phyloP scores from a whole-genome alignment of 768 basidiomycete species.

The Cantharellus cinnabarinus region DNA sequence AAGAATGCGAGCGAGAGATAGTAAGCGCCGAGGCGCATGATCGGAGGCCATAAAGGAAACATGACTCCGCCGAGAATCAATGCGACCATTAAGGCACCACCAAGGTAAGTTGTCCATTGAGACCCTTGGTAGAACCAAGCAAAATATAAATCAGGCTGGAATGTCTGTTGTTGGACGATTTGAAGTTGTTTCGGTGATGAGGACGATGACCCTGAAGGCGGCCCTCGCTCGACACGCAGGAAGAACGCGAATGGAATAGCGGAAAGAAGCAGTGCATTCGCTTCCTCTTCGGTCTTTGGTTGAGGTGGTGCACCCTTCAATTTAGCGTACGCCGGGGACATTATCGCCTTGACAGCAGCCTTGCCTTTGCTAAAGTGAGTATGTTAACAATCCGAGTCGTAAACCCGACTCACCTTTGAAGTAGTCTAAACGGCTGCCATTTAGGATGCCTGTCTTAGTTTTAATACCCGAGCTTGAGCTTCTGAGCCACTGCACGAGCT shows the following conservation, averaged over 20 bases:
- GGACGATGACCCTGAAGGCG: constrained; percentile 37
- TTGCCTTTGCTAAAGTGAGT: constrained; percentile 36
- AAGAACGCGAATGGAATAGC: constrained; percentile 77
- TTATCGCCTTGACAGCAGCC: constrained; percentile 77
- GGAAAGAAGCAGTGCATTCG: constrained; percentile 39
- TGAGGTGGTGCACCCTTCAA: constrained; percentile 50
- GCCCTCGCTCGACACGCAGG: constrained; percentile 74
- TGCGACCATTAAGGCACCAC: constrained; percentile 76
- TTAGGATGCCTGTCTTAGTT: constrained; percentile 70
- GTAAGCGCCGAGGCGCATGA: constrained; percentile 85
- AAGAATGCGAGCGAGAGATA: constrained; percentile 81
- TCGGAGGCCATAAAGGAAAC: constrained; percentile 97
- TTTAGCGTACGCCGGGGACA: constrained; percentile 82
- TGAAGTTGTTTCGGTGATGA: constrained; percentile 62
- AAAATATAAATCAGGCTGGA: constrained; percentile 66
- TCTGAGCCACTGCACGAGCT: constrained; percentile 72
- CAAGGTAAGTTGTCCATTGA: constrained; percentile 81
- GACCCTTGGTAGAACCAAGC: constrained; percentile 96
- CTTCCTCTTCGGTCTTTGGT: constrained; percentile 57
- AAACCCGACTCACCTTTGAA: constrained; percentile 60
- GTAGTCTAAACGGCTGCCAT: constrained; percentile 90
- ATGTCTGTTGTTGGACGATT: constrained; percentile 59
- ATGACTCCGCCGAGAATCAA: constrained; percentile 93
- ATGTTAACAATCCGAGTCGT: too few relatives aligned
- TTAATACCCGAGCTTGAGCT: constrained; percentile 76